These are phyloP conservation scores for Tillandsia fasciculata DNA, from an alignment of 176 grass and related monocot species.

Conservation along the genomic window DNA sequence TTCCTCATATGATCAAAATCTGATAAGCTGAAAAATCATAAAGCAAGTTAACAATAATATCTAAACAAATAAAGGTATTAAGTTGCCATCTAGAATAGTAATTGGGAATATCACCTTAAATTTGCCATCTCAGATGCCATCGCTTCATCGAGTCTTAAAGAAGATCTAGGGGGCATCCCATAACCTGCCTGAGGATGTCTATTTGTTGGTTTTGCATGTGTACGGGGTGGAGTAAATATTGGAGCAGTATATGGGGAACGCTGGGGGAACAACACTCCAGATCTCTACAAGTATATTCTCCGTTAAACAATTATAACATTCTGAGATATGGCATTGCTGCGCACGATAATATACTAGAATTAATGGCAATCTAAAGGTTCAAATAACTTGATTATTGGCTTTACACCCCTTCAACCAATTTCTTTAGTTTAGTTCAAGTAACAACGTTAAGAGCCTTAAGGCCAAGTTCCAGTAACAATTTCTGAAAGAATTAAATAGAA, in stretches of 20 bases:
- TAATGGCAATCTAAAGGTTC: no score
- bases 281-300: conserved; percentile 34
- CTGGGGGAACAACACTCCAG: conserved; percentile 61
- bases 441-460: no score
- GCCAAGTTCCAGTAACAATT: no score
- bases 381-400: no score
- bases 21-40: conserved; percentile 38
- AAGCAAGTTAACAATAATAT: conserved; percentile 7
- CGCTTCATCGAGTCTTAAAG: conserved; percentile 54
- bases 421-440: no score
- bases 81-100: not conserved
- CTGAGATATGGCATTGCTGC: no score
- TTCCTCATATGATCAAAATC: conserved; percentile 47
- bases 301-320: not conserved
- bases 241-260: conserved; percentile 44
- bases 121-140: conserved; percentile 52
- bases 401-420: no score
- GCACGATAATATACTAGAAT: no score
- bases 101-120: conserved; percentile 35
- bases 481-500: no score
- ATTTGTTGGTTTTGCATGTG: conserved; percentile 20
- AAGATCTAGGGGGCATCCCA: conserved; percentile 49
- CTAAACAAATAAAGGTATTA: not conserved
- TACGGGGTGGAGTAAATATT: conserved; percentile 45
- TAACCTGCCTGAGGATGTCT: conserved; percentile 22